Percentiles rank a stretch among this genome's conserved stretches.
These are phyloP conservation scores for Ophiostoma sp. DNA, from an alignment of 2,329 filamentous ascomycete genomes.

Conservation along the genomic window DNA sequence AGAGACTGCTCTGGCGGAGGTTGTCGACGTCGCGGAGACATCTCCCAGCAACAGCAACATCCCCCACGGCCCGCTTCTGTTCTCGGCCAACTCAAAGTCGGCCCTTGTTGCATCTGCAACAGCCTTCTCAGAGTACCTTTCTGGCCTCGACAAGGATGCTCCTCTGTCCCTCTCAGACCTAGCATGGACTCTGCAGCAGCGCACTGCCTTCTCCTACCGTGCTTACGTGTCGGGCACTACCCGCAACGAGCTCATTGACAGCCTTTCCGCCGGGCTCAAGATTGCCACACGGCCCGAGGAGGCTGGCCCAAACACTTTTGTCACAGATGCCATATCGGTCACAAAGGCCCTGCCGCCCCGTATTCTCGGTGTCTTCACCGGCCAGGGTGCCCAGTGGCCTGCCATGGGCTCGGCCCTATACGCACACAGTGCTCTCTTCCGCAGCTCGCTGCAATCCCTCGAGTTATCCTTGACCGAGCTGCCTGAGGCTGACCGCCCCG, in stretches of 20 bases:
- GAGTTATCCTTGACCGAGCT: conserved; percentile 21
- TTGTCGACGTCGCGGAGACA: conserved; percentile 4
- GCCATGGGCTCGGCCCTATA: conserved; percentile 35
- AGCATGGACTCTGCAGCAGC: conserved; percentile 35
- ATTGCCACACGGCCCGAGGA: not conserved
- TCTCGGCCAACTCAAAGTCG: conserved; percentile 38
- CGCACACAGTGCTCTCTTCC: conserved; percentile 15
- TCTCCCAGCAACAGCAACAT: conserved; percentile 12
- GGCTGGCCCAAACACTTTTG: conserved; percentile 16
- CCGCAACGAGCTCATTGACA: conserved; percentile 26
- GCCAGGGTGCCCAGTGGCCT: conserved; percentile 27
- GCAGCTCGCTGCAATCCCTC: conserved; percentile 17
- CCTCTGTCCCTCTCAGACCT: conserved; percentile 27
- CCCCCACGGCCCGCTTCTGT: conserved; percentile 32
- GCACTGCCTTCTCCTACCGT: conserved; percentile 34
- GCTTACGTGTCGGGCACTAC: conserved; percentile 31
- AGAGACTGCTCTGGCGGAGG: not conserved
- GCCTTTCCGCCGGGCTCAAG: conserved; percentile 30
- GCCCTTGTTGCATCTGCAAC: conserved; percentile 33
- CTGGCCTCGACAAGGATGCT: not conserved
- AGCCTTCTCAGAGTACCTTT: conserved; percentile 33
- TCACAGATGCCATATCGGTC: conserved; percentile 17
- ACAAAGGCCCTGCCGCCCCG: conserved; percentile 17
- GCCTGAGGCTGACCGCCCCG: conserved; percentile 21
- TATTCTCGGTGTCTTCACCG: conserved; percentile 24